Conservation (phyloP, 495 filamentous ascomycete genomes). For the Pseudevernia furfuracea region DNA sequence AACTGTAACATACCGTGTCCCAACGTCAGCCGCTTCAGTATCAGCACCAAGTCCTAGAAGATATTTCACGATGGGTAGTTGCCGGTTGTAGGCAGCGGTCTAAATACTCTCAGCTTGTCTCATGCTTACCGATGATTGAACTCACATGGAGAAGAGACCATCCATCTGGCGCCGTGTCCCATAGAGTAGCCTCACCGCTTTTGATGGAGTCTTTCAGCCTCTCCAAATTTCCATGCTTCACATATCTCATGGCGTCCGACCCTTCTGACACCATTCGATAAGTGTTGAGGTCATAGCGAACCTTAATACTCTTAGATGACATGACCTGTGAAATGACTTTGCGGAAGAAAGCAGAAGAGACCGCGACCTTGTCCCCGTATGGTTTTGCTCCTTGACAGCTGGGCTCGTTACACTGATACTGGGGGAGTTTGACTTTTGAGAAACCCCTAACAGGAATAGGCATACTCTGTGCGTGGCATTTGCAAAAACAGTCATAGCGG, state of each 20-base stretch:
- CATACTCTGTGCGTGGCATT: conserved; percentile 6
- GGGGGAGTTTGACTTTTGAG: not conserved
- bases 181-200: conserved; percentile 17
- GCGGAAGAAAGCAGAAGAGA: conserved; percentile 8
- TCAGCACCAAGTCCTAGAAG: conserved; percentile 14
- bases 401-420: not conserved
- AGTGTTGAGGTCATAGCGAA: conserved; percentile 21
- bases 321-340: conserved; percentile 17
- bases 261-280: conserved; percentile 19
- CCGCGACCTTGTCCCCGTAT: not conserved
- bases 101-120: not conserved
- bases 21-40: conserved; percentile 16
- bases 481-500: conserved; percentile 17
- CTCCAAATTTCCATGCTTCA: conserved; percentile 18
- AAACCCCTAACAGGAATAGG: not conserved
- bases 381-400: conserved; percentile 6
- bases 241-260: conserved; percentile 15
- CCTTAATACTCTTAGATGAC: conserved; percentile 15
- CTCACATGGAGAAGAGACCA: conserved; percentile 23
- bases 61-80: conserved; percentile 17
- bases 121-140: not conserved
- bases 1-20: conserved; percentile 10
- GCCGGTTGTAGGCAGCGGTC: conserved; percentile 16
- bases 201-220: conserved; percentile 12
- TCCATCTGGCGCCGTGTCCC: conserved; percentile 20